Evolutionary conservation across 2,329 filamentous ascomycete species (phyloP).

Genomic region (Beauveria sp.): DNA sequence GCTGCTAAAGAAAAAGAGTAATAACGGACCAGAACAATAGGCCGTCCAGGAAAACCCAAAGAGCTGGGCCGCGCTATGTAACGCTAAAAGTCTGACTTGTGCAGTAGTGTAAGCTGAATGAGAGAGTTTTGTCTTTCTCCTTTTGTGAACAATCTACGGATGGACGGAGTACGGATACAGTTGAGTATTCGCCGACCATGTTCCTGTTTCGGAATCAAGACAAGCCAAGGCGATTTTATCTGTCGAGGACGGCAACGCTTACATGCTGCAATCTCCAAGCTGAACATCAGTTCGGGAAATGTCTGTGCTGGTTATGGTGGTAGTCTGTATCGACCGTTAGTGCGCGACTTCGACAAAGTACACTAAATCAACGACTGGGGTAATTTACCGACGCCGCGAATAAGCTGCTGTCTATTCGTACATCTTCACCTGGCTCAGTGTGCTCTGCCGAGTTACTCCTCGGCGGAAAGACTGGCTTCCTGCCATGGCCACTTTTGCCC

Average conservation of each 20-base stretch:
- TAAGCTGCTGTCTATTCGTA: neutral
- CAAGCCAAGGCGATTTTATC: no score
- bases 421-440: neutral
- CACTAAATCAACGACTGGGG: neutral
- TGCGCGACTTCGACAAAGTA: neutral
- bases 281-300: no score
- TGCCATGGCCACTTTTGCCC: no score
- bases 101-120: neutral
- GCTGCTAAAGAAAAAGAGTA: conserved; percentile 11
- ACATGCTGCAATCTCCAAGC: no score
- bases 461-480: no score
- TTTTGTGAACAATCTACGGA: neutral
- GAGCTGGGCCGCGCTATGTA: conserved; percentile 3
- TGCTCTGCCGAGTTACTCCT: neutral
- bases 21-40: no score
- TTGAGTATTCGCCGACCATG: no score
- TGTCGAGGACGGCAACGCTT: no score
- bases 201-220: no score
- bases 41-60: neutral
- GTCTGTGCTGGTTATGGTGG: neutral
- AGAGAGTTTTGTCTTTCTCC: neutral
- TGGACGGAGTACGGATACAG: no score
- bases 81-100: neutral
- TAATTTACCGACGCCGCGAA: neutral
- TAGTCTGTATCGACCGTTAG: neutral